Evolutionary conservation across 129 eudicot genomes (phyloP).

Genomic region (Centaurea solstitialis): DNA sequence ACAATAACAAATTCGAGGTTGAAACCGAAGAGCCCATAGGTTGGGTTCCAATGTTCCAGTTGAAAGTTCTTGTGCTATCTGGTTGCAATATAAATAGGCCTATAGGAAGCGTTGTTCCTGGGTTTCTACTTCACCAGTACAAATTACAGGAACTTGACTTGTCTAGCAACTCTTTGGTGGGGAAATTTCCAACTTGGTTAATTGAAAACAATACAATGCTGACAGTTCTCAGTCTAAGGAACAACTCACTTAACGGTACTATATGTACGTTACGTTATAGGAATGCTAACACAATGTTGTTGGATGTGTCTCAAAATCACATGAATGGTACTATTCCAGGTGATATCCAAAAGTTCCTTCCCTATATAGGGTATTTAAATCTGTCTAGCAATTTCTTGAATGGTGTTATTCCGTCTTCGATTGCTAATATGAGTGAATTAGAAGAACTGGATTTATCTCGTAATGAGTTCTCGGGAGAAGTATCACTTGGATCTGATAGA

Average conservation of each 20-base stretch:
- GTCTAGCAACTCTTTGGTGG: no score
- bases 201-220: not conserved
- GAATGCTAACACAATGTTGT: not conserved
- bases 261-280: not conserved
- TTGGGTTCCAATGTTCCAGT: no score
- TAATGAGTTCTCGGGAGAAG: constrained; percentile 23
- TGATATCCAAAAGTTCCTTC: constrained; percentile 14
- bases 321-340: not conserved
- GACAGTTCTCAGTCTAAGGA: not conserved
- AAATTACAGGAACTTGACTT: no score
- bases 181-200: no score
- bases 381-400: constrained; percentile 14
- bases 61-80: no score
- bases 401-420: constrained; percentile 1
- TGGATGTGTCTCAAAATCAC: no score
- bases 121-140: no score
- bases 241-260: not conserved
- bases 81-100: no score
- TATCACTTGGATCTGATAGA: no score
- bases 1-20: not conserved
- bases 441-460: not conserved
- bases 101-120: no score
- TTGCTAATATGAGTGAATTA: not conserved
- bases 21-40: no score
- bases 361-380: constrained; percentile 4